Percentiles rank a stretch among this genome's conserved stretches.
phyloP scores from a whole-genome alignment of 2,329 filamentous ascomycete species.

The Sphaerulina musiva region DNA sequence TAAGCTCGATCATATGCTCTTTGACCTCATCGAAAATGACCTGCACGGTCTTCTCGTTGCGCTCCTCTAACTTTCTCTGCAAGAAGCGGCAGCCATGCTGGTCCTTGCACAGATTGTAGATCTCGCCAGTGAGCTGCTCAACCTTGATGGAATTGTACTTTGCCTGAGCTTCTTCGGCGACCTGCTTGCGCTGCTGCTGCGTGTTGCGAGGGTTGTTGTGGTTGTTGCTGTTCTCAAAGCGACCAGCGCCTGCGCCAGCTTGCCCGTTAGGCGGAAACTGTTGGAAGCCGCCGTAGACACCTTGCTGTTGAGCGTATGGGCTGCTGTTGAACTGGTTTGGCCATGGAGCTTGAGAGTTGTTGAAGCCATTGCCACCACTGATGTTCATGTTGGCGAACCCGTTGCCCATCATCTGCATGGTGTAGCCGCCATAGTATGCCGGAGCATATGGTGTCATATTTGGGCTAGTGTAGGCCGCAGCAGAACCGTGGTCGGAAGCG shows the following conservation, averaged over 20 bases:
- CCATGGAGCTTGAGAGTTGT: slow-evolving; percentile 38
- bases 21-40: slow-evolving; percentile 94
- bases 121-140: slow-evolving; percentile 71
- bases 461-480: slow-evolving; percentile 23
- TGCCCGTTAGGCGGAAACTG: slow-evolving; percentile 43
- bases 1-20: slow-evolving; percentile 88
- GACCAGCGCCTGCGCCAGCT: slow-evolving; percentile 32
- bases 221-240: slow-evolving; percentile 55
- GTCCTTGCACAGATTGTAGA: slow-evolving; percentile 91
- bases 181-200: slow-evolving; percentile 59
- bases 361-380: slow-evolving; percentile 34
- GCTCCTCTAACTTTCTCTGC: slow-evolving; percentile 94
- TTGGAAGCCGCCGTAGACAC: slow-evolving; percentile 52
- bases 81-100: slow-evolving; percentile 96
- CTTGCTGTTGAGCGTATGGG: slow-evolving; percentile 42
- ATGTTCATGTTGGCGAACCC: slow-evolving; percentile 62
- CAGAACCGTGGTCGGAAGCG: slow-evolving; percentile 34
- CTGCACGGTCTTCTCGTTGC: slow-evolving; percentile 72
- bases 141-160: slow-evolving; percentile 78
- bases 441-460: slow-evolving; percentile 27
- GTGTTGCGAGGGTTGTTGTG: slow-evolving; percentile 6
- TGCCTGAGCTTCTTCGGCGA: slow-evolving; percentile 64
- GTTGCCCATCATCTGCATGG: slow-evolving; percentile 58
- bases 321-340: slow-evolving; percentile 15
- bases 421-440: slow-evolving; percentile 46